Conservation (phyloP, 768 basidiomycete genomes). For the Pleurotus sapidus region DNA sequence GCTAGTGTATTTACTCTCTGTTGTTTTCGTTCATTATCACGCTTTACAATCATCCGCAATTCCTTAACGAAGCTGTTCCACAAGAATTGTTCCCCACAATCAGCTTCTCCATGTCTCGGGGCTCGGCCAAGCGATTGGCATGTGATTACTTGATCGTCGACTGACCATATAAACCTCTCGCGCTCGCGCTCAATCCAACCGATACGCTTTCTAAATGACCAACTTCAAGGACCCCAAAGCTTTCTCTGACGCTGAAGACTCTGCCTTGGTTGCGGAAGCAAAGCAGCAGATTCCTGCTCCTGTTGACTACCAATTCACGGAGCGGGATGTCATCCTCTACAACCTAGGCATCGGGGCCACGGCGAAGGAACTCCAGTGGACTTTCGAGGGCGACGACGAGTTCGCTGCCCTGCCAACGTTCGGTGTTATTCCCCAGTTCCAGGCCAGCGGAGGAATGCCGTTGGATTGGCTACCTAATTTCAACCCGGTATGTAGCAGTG, state of each 20-base stretch:
- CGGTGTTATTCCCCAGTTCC: constrained; percentile 91
- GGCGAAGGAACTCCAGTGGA: constrained; percentile 88
- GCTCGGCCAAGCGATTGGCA: not conserved
- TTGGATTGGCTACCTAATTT: constrained; percentile 93
- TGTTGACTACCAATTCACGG: constrained; percentile 71
- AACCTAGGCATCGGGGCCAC: constrained; percentile 95
- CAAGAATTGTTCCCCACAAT: too few relatives aligned
- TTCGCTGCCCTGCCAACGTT: constrained; percentile 91
- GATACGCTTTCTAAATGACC: not conserved
- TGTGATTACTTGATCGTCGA: constrained; percentile 1
- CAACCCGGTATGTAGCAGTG: constrained; percentile 67
- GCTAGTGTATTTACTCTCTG: not conserved
- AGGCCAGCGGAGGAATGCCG: constrained; percentile 60
- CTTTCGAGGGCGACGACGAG: constrained; percentile 84
- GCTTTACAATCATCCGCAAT: not conserved
- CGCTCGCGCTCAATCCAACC: too few relatives aligned
- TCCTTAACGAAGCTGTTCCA: too few relatives aligned
- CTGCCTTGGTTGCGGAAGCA: constrained; percentile 75
- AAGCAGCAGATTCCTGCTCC: constrained; percentile 60
- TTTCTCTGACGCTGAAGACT: constrained; percentile 79
- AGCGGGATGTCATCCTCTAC: constrained; percentile 92
- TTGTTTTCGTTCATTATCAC: not conserved
- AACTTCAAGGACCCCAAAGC: constrained; percentile 42
- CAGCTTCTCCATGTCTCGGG: too few relatives aligned
- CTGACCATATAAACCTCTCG: too few relatives aligned